phyloP scores from a whole-genome alignment of 345 rosid species.

The rapeseed (Brassica napus) region DNA sequence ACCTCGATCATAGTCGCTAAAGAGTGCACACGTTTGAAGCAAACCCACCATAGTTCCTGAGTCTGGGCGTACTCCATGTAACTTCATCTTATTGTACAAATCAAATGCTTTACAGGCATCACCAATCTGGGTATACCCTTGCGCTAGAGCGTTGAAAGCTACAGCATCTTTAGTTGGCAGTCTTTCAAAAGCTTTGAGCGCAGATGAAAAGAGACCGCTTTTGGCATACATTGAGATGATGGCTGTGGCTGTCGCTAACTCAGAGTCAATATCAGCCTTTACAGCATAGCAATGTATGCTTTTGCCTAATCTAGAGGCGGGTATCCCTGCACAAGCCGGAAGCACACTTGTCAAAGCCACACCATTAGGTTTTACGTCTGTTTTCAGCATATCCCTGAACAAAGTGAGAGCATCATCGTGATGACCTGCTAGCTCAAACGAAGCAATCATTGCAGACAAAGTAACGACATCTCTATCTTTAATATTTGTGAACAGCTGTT shows the following conservation, averaged over 20 bases:
- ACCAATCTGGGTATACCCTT: slow-evolving; percentile 52
- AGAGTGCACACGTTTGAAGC: slow-evolving; percentile 52
- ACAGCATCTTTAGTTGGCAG: slow-evolving; percentile 54
- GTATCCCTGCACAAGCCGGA: slow-evolving; percentile 52
- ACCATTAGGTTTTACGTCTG: slow-evolving; percentile 45
- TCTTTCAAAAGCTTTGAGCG: slow-evolving; percentile 46
- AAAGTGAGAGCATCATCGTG: slow-evolving; percentile 50
- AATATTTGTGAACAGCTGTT: slow-evolving; percentile 40
- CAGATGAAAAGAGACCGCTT: slow-evolving; percentile 44
- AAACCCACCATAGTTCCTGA: slow-evolving; percentile 60
- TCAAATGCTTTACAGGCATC: slow-evolving; percentile 42
- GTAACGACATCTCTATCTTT: slow-evolving; percentile 50
- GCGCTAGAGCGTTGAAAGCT: slow-evolving; percentile 60
- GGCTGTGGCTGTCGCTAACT: slow-evolving; percentile 51
- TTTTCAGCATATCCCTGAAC: slow-evolving; percentile 52
- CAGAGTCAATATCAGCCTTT: slow-evolving; percentile 47
- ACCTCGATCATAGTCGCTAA: slow-evolving; percentile 46
- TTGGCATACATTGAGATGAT: slow-evolving; percentile 63
- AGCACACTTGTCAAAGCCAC: slow-evolving; percentile 53
- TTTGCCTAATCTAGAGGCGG: slow-evolving; percentile 47
- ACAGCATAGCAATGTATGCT: slow-evolving; percentile 61
- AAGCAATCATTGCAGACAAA: slow-evolving; percentile 63
- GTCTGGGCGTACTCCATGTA: slow-evolving; percentile 46
- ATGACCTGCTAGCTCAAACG: slow-evolving; percentile 54
- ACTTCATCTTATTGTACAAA: slow-evolving; percentile 44